Evolutionary conservation across 148 eudicot species (phyloP).

Genomic region (Camellia japonica): DNA sequence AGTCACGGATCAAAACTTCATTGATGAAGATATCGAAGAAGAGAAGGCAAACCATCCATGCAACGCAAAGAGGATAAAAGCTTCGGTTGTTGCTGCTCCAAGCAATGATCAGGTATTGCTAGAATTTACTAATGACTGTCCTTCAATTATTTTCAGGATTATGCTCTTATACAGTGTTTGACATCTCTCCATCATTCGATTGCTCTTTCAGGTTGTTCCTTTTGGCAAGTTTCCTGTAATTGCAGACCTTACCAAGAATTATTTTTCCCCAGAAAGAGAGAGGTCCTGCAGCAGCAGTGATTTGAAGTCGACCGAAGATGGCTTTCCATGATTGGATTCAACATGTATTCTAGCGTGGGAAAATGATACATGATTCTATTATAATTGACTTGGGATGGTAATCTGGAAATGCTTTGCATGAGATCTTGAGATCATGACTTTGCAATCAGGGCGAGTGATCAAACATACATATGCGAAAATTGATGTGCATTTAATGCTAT

Average conservation of each 20-base stretch:
- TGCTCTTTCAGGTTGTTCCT: slow-evolving; percentile 36
- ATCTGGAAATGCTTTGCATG: not conserved
- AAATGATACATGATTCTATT: not conserved
- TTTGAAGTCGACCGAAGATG: not conserved
- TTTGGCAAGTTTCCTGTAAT: slow-evolving; percentile 15
- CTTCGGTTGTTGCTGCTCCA: slow-evolving; percentile 22
- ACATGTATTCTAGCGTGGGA: not conserved
- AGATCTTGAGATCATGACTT: not conserved
- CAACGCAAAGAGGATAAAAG: slow-evolving; percentile 41
- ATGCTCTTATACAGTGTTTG: not conserved
- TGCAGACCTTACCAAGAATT: not conserved
- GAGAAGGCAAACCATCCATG: slow-evolving; percentile 23
- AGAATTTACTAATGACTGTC: not conserved
- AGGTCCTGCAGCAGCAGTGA: not conserved
- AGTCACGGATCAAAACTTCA: slow-evolving; percentile 72
- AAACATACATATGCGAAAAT: not conserved
- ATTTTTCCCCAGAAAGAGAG: not conserved
- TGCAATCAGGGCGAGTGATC: not conserved
- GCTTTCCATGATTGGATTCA: not conserved
- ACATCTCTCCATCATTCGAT: slow-evolving; percentile 4
- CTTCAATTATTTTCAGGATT: not conserved
- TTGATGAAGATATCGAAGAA: slow-evolving; percentile 45
- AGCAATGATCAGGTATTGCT: slow-evolving; percentile 36
- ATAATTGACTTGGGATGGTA: not conserved
- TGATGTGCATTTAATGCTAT: not conserved